Evolutionary conservation across 2,329 filamentous ascomycete genomes (phyloP), one percentile per base, ranked within the genome.

Genomic region (Fusarium sp.): DNA sequence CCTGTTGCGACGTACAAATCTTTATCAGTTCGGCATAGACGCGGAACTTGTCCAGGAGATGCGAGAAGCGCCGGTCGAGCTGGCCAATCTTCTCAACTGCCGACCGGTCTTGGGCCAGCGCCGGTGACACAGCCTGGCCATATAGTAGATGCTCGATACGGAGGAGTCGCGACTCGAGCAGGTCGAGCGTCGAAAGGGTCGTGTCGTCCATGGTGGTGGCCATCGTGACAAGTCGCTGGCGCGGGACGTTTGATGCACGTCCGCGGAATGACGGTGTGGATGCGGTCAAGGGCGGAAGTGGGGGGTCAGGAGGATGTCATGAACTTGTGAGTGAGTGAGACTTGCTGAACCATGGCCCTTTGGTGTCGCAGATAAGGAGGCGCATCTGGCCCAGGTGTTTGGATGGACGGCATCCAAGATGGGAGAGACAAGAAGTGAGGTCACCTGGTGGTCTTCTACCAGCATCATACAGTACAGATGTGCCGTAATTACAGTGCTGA

Each of bases 131-230:
- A 3, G 82, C 65, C 5, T 85, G 82, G 30, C 90, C 90, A 76
- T 88, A 87, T 52, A 92, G 84, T 4, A 91, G 80, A 74, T 91
- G 89, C 76, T 92, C 90, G 67, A 92, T 83, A 54, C 90, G 88
- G 18, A 87, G 81, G 13, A 92, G 85, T n/a, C 90, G 89, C 60
- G 87, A 84, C 77, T 91, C 89, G 39, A 92, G 85, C 30, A 91
- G 84, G 48, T 84, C 85, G 69, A 92, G 85, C 1, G 90, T 91
- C 37, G 86, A 84, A 10, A 90, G 82, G 1, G 88, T 87, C 5
- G 88, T 89, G 64, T 87, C 83, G 77, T 90, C 88, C 27, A 89
- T 81, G 9, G 83, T 81, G 70, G 76, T 79, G 45, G 81, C 78
- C 81, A 83, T 83, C 66, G 67, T 76, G 69, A 74, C 64, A 62